phyloP scores from a whole-genome alignment of 2,329 filamentous ascomycete species.

The Cladobotryum protrusum region DNA sequence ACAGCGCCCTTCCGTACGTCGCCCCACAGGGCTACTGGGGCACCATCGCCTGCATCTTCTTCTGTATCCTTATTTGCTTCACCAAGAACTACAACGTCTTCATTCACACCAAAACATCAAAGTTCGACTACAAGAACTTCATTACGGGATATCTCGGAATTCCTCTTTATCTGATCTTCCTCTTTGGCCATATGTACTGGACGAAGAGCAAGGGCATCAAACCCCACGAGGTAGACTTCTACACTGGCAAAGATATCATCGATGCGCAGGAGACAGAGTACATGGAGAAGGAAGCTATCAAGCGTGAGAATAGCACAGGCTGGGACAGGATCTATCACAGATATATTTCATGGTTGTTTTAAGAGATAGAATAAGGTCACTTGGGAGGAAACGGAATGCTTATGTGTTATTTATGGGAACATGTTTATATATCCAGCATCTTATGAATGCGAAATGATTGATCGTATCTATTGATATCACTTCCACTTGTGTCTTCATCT shows the following conservation, averaged over 20 bases:
- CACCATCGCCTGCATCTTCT: conserved; percentile 59
- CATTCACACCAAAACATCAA: conserved; percentile 40
- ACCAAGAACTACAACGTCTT: conserved; percentile 82
- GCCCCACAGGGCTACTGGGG: conserved; percentile 68
- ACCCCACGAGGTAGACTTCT: conserved; percentile 60
- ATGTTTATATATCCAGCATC: too few species aligned
- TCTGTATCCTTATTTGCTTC: conserved; percentile 67
- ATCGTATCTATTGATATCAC: too few species aligned
- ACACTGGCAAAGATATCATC: conserved; percentile 65
- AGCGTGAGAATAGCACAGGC: conserved; percentile 21
- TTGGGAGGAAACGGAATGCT: too few species aligned
- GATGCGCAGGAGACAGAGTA: conserved; percentile 68
- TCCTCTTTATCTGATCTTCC: conserved; percentile 63
- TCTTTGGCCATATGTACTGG: conserved; percentile 60
- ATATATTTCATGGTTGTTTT: conserved; percentile 34
- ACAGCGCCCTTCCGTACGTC: conserved; percentile 53
- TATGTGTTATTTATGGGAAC: too few species aligned
- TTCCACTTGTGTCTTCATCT: conserved; percentile 29
- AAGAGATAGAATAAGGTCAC: conserved; percentile 3
- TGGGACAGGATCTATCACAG: conserved; percentile 31
- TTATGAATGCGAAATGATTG: too few species aligned
- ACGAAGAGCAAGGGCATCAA: conserved; percentile 49
- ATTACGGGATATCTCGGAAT: conserved; percentile 74
- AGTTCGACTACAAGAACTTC: conserved; percentile 69
- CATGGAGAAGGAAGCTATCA: conserved; percentile 37